These are phyloP conservation scores for Wickerhamiella kurtzmanii DNA, from an alignment of 805 yeast genomes.

Conservation along the genomic window DNA sequence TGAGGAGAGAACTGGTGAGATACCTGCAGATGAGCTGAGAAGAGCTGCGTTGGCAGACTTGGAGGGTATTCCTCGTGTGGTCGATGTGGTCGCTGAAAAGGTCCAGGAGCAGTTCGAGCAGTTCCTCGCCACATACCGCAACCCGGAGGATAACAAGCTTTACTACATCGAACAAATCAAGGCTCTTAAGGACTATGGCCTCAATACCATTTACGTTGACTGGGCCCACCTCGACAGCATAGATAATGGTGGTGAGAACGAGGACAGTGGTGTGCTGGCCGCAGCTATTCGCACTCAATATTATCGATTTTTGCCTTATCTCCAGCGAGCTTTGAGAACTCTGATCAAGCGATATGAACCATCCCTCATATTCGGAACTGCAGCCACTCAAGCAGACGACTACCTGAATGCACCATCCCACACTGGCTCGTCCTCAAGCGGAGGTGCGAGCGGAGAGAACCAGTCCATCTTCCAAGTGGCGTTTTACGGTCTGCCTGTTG, in stretches of 20 bases:
- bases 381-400: slow-evolving; percentile 1
- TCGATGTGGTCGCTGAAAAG: slow-evolving; percentile 84
- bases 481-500: slow-evolving; percentile 70
- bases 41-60: slow-evolving; percentile 14
- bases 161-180: slow-evolving; percentile 68
- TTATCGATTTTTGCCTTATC: slow-evolving; percentile 80
- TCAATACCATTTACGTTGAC: slow-evolving; percentile 71
- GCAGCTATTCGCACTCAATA: slow-evolving; percentile 82
- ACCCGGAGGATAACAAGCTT: slow-evolving; percentile 31
- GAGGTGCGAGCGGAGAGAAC: slow-evolving; percentile 26
- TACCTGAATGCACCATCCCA: not conserved
- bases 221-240: slow-evolving; percentile 60
- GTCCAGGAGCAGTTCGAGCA: slow-evolving; percentile 83
- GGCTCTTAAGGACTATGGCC: slow-evolving; percentile 63
- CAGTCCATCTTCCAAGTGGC: slow-evolving; percentile 83
- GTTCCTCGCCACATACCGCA: slow-evolving; percentile 51
- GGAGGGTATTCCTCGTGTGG: slow-evolving; percentile 57
- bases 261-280: slow-evolving; percentile 64
- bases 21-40: slow-evolving; percentile 12
- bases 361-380: slow-evolving; percentile 32
- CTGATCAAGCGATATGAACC: slow-evolving; percentile 69
- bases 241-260: slow-evolving; percentile 28
- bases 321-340: slow-evolving; percentile 58
- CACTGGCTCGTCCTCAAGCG: slow-evolving; percentile 12
- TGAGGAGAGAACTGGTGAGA: slow-evolving; percentile 8